Evolutionary conservation across 2,329 filamentous ascomycete genomes (phyloP).

Genomic region (Erysiphe pulchra): DNA sequence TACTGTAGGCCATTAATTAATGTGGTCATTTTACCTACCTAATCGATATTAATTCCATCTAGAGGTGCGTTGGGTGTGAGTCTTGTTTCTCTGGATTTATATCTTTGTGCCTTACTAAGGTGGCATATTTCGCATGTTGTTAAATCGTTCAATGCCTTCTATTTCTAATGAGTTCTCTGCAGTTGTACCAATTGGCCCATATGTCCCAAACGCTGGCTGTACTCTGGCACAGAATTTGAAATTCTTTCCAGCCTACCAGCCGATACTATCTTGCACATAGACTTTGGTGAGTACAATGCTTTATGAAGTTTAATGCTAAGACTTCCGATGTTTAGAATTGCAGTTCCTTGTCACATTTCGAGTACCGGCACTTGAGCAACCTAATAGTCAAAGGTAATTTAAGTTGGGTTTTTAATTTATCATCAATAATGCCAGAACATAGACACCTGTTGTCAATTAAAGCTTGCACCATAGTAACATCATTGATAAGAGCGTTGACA

Average conservation of each 20-base stretch:
- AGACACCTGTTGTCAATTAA: no score
- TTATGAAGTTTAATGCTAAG: neutral
- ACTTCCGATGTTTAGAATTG: neutral
- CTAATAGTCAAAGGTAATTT: no score
- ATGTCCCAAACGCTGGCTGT: neutral
- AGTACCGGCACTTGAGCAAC: no score
- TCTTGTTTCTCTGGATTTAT: neutral
- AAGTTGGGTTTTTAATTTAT: no score
- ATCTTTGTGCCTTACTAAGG: neutral
- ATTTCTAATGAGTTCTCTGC: constrained; percentile 15
- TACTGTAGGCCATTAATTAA: neutral
- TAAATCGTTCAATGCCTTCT: neutral
- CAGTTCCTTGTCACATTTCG: constrained; percentile 1
- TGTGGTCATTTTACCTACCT: neutral
- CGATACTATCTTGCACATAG: neutral
- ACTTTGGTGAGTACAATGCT: neutral
- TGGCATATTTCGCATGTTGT: neutral
- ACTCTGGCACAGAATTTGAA: no score
- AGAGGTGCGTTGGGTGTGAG: neutral
- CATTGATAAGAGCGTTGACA: no score
- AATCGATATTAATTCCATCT: neutral
- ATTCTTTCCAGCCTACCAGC: neutral
- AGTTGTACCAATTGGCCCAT: neutral
- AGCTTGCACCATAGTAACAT: no score
- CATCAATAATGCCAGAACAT: no score